phyloP scores from a whole-genome alignment of 2,329 filamentous ascomycete species.

The Lasiodiplodia theobromae region DNA sequence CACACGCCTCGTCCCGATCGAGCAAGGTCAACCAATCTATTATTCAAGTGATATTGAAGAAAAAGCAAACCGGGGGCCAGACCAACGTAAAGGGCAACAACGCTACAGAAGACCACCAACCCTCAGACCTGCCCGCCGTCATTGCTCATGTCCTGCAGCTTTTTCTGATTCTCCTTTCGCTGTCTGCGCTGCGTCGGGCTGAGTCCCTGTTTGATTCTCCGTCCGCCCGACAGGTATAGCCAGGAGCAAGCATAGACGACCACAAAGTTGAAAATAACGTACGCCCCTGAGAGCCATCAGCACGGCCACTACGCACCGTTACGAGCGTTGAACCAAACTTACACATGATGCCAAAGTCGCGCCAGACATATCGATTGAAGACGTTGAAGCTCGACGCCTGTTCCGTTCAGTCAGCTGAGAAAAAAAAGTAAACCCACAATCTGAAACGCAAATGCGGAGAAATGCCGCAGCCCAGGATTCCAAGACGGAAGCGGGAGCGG shows the following conservation, averaged over 20 bases:
- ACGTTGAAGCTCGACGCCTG: conserved; percentile 62
- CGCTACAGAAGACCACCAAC: background rate
- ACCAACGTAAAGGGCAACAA: conserved; percentile 1
- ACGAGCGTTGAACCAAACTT: conserved; percentile 30
- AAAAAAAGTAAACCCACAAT: background rate
- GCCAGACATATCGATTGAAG: conserved; percentile 68
- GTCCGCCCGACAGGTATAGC: conserved; percentile 58
- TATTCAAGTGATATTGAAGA: conserved; percentile 6
- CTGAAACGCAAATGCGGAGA: background rate
- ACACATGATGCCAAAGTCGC: conserved; percentile 70
- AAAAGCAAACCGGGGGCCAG: background rate
- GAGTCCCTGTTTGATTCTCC: conserved; percentile 41
- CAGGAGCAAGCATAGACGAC: conserved; percentile 62
- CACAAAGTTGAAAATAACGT: conserved; percentile 69
- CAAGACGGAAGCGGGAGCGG: conserved; percentile 6
- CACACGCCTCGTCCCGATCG: conserved; percentile 9
- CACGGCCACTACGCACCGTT: conserved; percentile 19
- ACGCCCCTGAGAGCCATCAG: conserved; percentile 50
- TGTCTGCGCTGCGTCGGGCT: conserved; percentile 12
- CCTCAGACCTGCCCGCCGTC: conserved; percentile 18
- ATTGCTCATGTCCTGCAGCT: conserved; percentile 1
- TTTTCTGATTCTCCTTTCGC: conserved; percentile 16
- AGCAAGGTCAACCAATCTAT: background rate
- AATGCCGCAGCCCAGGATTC: background rate
- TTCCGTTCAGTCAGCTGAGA: conserved; percentile 2